Evolutionary conservation across 2,329 filamentous ascomycete species (phyloP), one percentile per base, ranked within the genome.

Genomic region (Arthrobotrys megalospora): DNA sequence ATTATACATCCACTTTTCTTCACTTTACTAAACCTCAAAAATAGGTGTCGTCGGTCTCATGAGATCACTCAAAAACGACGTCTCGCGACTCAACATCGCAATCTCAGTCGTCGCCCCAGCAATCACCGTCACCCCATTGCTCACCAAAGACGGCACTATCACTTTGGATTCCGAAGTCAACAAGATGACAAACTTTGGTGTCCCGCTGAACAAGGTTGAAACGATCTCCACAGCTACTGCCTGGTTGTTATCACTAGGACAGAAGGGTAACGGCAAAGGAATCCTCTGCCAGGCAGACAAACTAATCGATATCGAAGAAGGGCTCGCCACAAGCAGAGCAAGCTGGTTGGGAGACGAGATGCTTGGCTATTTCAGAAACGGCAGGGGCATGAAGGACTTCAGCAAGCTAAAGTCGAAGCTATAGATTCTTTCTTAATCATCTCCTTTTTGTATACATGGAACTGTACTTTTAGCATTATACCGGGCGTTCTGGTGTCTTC

Each of bases 341-440:
- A 80, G 81, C 55, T 88, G 86, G 86, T 87, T 87, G 86, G 84
- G 86, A 0, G 85, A 84, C 79, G 86, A 88, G 81, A 87, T 87
- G 86, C 81, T 88, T 82, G 84, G 85, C 10, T 80, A 87, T 80
- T 87, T 87, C 72, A 81, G 86, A 45, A 85, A 86, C 21, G 86
- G 86, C 1, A 83, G 86, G 58, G 77, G 76, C 2, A 72, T 78
- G 75, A 67, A 68, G 53, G 67, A 67, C 50, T 78, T 78, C 38
- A 78, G 75, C 63, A 78, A 78, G 43, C 52, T 78, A 6, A n/a
- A 78, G 24, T 43, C 75, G 6, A 78, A 78, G 62, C 38, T 78
- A 8, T 78, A 65, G 63, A 1, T 34, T 16, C 28, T 14, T 45
- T 14, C 28, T 19, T 65, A n/a, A 14, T 45, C 6, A 7, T 53